A percentile compares a stretch with the other conserved stretches of the same genome.
Conservation (phyloP, 495 filamentous ascomycete genomes). For the Aspergillus coremiiformis region DNA sequence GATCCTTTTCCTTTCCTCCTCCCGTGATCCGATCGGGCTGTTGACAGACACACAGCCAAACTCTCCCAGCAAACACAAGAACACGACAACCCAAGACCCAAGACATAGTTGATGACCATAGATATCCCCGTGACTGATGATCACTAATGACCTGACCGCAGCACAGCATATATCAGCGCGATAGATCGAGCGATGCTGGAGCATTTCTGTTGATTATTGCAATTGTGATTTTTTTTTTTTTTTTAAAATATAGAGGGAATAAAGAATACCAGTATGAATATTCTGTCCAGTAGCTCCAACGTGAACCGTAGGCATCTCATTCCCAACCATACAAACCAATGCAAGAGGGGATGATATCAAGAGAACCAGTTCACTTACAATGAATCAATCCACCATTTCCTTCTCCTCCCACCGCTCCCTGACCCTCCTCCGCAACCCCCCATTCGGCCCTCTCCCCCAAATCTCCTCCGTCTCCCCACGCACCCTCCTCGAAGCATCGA, state of each 20-base stretch:
- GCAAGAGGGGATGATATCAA: neutral
- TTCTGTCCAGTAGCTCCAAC: neutral
- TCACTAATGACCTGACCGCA: constrained; percentile 14
- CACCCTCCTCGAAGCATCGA: neutral
- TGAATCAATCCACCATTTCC: constrained; percentile 10
- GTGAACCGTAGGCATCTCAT: neutral
- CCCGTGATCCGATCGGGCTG: constrained; percentile 7
- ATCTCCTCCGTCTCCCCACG: constrained; percentile 32
- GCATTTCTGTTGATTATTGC: constrained; percentile 4
- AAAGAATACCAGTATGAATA: neutral
- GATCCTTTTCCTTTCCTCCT: constrained; percentile 13
- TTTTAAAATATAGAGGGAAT: constrained; percentile 1
- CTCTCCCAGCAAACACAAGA: neutral
- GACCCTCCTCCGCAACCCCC: constrained; percentile 38
- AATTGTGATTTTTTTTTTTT: constrained; percentile 6
- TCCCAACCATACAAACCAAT: neutral
- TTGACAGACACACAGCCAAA: constrained; percentile 9
- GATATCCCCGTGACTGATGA: constrained; percentile 8
- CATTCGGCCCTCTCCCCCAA: constrained; percentile 42
- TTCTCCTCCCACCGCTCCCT: constrained; percentile 38
- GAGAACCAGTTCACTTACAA: constrained; percentile 1
- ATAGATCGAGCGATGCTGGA: constrained; percentile 11
- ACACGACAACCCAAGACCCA: neutral
- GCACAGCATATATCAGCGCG: constrained; percentile 8
- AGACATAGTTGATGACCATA: constrained; percentile 1